A percentile compares a stretch with the other conserved stretches of the same genome.
These are phyloP conservation scores for Delitschia confertaspora DNA, from an alignment of 495 filamentous ascomycete species.

Conservation along the genomic window DNA sequence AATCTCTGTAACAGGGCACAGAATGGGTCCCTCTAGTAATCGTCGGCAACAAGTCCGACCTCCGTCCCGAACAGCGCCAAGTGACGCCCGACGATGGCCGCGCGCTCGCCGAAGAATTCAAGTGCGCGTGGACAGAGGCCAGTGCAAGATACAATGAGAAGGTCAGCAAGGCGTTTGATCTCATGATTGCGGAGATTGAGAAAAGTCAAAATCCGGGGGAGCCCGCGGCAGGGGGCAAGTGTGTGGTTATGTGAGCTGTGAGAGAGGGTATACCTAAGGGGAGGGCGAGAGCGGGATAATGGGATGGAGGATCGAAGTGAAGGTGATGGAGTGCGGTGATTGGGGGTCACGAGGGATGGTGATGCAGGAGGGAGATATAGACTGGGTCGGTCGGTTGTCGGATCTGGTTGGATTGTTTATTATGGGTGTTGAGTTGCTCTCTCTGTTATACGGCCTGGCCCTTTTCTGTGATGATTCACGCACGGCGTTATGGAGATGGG, in stretches of 20 bases:
- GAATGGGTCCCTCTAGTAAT: constrained; percentile 88
- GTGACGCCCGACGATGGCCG: constrained; percentile 77
- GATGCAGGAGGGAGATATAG: too few relatives aligned
- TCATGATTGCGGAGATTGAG: constrained; percentile 91
- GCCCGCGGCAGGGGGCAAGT: constrained; percentile 69
- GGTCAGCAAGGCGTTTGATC: constrained; percentile 84
- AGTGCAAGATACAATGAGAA: constrained; percentile 91
- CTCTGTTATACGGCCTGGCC: too few relatives aligned
- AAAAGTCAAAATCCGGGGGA: constrained; percentile 86
- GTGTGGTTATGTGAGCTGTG: constrained; percentile 61
- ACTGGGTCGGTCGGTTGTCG: too few relatives aligned
- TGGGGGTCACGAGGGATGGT: too few relatives aligned
- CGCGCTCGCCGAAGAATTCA: constrained; percentile 70
- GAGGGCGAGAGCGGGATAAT: too few relatives aligned
- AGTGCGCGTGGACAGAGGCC: constrained; percentile 90
- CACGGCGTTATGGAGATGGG: too few relatives aligned
- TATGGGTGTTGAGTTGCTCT: too few relatives aligned
- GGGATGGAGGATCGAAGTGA: background rate
- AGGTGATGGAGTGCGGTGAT: background rate
- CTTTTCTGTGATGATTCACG: too few relatives aligned
- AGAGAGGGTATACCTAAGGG: too few relatives aligned
- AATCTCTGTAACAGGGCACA: constrained; percentile 53
- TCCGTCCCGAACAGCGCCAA: constrained; percentile 86
- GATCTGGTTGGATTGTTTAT: too few relatives aligned
- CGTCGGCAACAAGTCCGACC: constrained; percentile 94